These are phyloP conservation scores for Digitaria exilis DNA, from an alignment of 202 grass and related monocot genomes.

Conservation along the genomic window DNA sequence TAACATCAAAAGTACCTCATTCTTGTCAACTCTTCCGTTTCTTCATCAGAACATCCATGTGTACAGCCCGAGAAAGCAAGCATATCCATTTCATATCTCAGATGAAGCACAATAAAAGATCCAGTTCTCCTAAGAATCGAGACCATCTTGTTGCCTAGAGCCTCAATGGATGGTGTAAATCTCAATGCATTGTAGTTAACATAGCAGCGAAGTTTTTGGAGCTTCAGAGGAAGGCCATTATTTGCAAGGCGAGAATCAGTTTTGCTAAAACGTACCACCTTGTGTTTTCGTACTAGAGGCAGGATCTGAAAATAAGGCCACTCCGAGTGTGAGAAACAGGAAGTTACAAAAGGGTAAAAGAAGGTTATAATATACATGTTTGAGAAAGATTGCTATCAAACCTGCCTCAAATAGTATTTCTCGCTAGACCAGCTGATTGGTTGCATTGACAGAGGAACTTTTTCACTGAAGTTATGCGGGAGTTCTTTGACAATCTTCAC, in stretches of 20 bases:
- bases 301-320: conserved; percentile 69
- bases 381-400: conserved; percentile 43
- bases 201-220: conserved; percentile 89
- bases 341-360: background rate
- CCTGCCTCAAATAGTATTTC: conserved; percentile 96
- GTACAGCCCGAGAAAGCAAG: conserved; percentile 95
- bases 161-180: conserved; percentile 86
- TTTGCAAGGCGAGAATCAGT: conserved; percentile 90
- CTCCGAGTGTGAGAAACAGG: conserved; percentile 19
- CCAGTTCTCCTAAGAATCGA: conserved; percentile 64
- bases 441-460: conserved; percentile 71
- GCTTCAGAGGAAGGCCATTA: conserved; percentile 78
- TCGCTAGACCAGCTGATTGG: conserved; percentile 94
- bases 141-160: conserved; percentile 83
- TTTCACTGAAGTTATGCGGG: conserved; percentile 66
- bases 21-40: conserved; percentile 74
- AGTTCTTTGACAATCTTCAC: conserved; percentile 86
- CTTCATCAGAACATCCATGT: conserved; percentile 80
- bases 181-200: conserved; percentile 83
- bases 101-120: conserved; percentile 85
- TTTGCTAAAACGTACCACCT: conserved; percentile 85
- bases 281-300: conserved; percentile 86
- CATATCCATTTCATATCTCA: conserved; percentile 99
- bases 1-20: conserved; percentile 67
- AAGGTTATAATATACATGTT: conserved; percentile 9